Conservation (phyloP, 768 basidiomycete genomes). For the Trametes cingulata region DNA sequence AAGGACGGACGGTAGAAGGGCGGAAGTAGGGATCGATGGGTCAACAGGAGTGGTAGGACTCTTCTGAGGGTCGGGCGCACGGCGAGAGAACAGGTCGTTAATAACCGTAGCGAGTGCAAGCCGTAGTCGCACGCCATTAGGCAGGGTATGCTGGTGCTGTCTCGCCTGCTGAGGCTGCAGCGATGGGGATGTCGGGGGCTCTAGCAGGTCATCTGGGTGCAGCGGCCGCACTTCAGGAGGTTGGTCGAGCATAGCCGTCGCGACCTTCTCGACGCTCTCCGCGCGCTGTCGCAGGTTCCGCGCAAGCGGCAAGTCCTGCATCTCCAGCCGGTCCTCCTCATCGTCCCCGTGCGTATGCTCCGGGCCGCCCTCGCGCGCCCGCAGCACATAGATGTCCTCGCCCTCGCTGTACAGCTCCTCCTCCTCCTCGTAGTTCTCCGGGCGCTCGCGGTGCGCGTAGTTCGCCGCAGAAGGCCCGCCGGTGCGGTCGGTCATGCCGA, state of each 20-base stretch:
- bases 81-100: conserved; percentile 80
- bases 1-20: conserved; percentile 35
- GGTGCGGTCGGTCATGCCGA: conserved; percentile 82
- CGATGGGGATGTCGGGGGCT: conserved; percentile 54
- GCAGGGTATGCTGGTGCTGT: conserved; percentile 61
- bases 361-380: conserved; percentile 53
- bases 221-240: conserved; percentile 64
- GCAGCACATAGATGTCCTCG: conserved; percentile 48
- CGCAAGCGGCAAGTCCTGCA: conserved; percentile 65
- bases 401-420: conserved; percentile 67
- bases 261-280: conserved; percentile 81
- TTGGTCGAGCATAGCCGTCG: conserved; percentile 78
- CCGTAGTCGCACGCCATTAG: conserved; percentile 79
- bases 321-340: conserved; percentile 56
- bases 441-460: conserved; percentile 63
- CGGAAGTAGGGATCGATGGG: conserved; percentile 25
- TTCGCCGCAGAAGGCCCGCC: conserved; percentile 64
- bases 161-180: conserved; percentile 35
- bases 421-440: conserved; percentile 78
- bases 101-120: conserved; percentile 75
- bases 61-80: conserved; percentile 46
- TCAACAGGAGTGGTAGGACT: conserved; percentile 22
- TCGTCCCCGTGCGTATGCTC: conserved; percentile 52
- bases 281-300: conserved; percentile 67
- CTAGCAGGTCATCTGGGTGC: conserved; percentile 53